Conservation (phyloP, 2,329 filamentous ascomycete genomes). For the Dothideomycetes sp. region DNA sequence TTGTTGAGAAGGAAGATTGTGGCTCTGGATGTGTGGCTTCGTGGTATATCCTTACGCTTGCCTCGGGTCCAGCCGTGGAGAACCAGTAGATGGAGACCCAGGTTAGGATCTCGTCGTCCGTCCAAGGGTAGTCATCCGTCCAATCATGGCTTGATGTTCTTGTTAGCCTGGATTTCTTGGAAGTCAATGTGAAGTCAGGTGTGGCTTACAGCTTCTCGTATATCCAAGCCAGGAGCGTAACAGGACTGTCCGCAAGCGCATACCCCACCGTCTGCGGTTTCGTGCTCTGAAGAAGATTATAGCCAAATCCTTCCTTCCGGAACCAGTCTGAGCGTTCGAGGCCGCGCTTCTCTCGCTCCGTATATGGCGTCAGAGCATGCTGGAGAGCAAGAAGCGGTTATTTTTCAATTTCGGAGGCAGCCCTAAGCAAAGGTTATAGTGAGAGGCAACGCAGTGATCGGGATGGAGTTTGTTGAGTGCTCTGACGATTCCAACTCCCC, state of each 20-base stretch:
- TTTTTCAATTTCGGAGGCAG: conserved; percentile 37
- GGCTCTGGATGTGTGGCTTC: conserved; percentile 42
- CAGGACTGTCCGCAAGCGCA: conserved; percentile 56
- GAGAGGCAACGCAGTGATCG: conserved; percentile 44
- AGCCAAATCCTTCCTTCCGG: conserved; percentile 43
- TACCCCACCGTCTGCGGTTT: conserved; percentile 66
- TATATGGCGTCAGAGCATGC: conserved; percentile 45
- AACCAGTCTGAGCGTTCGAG: conserved; percentile 49
- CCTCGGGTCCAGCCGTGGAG: conserved; percentile 55
- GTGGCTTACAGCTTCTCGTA: conserved; percentile 74
- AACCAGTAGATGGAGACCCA: conserved; percentile 69
- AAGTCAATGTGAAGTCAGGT: too few relatives aligned
- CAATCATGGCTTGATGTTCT: too few relatives aligned
- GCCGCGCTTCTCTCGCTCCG: conserved; percentile 38
- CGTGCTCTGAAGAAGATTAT: conserved; percentile 50
- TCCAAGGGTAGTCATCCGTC: conserved; percentile 63
- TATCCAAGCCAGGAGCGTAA: conserved; percentile 64
- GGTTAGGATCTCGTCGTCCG: conserved; percentile 62
- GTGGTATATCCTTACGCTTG: conserved; percentile 62
- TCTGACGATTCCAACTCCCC: conserved; percentile 57
- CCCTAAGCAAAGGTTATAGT: conserved; percentile 50
- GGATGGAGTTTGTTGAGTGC: conserved; percentile 50
- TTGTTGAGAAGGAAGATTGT: conserved; percentile 4
- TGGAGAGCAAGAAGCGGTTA: conserved; percentile 48
- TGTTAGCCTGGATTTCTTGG: too few relatives aligned